Conservation (phyloP, 2,329 filamentous ascomycete species). For the Exophiala xenobiotica region DNA sequence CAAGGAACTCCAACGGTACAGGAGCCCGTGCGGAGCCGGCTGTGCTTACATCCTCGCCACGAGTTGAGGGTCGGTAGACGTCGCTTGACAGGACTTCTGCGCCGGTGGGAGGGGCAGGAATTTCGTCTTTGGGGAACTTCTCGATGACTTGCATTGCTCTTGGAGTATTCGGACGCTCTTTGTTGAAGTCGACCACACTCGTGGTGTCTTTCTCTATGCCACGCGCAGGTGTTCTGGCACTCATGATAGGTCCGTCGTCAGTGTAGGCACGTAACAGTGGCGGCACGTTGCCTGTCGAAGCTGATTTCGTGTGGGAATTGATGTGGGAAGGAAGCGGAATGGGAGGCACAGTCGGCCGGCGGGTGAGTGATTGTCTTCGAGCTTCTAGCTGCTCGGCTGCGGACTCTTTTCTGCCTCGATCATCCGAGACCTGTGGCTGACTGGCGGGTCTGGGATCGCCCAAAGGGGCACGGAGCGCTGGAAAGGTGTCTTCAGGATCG, state of each 20-base stretch:
- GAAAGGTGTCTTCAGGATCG: constrained; percentile 11
- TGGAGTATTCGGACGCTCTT: constrained; percentile 75
- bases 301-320: constrained; percentile 41
- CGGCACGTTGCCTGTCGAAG: constrained; percentile 30
- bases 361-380: constrained; percentile 76
- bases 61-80: constrained; percentile 39
- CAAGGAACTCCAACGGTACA: constrained; percentile 20
- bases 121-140: constrained; percentile 54
- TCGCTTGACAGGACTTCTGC: constrained; percentile 39
- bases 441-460: constrained; percentile 16
- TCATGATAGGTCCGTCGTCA: constrained; percentile 46
- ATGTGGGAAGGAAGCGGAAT: constrained; percentile 71
- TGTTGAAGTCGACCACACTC: constrained; percentile 2
- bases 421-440: constrained; percentile 49
- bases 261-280: constrained; percentile 40
- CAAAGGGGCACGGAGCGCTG: neutral
- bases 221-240: constrained; percentile 40
- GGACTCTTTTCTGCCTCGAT: constrained; percentile 68
- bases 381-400: constrained; percentile 86
- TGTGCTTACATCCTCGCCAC: constrained; percentile 20
- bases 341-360: constrained; percentile 73
- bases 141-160: constrained; percentile 72
- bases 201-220: constrained; percentile 53
- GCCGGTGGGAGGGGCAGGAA: constrained; percentile 54
- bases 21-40: constrained; percentile 20